Evolutionary conservation across 495 filamentous ascomycete genomes (phyloP), one percentile per base, ranked within the genome.

Genomic region (Lasiosphaeris hirsuta): DNA sequence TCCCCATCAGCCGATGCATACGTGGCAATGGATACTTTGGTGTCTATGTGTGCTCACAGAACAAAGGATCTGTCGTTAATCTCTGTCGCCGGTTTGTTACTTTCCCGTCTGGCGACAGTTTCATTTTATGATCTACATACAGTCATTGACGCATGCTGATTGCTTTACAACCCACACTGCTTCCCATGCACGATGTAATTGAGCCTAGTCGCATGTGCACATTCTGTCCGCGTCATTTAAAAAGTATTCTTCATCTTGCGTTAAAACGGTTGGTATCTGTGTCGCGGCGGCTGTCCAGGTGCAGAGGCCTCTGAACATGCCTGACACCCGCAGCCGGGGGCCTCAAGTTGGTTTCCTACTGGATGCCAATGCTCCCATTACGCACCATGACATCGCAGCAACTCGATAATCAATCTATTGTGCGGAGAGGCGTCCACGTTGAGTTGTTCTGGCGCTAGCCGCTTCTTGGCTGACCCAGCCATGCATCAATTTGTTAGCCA

Each of bases 41-140:
- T 70, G 60, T 67, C 65, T 59, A 59, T 56, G 72, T 67, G 61
- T 65, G 69, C 67, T 69, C 67, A 65, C 65, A 77, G 76, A 80
- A 67, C 43, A 74, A 75, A 73, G 64, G 78, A 79, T 82, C 79
- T 76, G 73, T 82, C 79, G 78, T 82, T 82, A 82, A 82, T 82
- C 79, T 76, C 79, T 57, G 72, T 67, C 69, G 69, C 69, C 75
- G 72, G 72, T 70, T 66, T 63, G 64, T 54, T 74, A 30, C 23
- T 30, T 30, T 30, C 23, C 78, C 58, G 71, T 81, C 75, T 79
- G 75, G 71, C 70, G 67, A 61, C 70, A 71, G 79, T 82, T 82
- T 82, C 79, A 81, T 64, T 76, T 74, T 75, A 76, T 75, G 79
- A 82, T 81, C 79, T 78, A 82, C 75, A 82, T 78, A 82, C 75